Base-by-base conservation (phyloP, 805 yeast species). In the Zygotorulaspora chibaensis region DNA sequence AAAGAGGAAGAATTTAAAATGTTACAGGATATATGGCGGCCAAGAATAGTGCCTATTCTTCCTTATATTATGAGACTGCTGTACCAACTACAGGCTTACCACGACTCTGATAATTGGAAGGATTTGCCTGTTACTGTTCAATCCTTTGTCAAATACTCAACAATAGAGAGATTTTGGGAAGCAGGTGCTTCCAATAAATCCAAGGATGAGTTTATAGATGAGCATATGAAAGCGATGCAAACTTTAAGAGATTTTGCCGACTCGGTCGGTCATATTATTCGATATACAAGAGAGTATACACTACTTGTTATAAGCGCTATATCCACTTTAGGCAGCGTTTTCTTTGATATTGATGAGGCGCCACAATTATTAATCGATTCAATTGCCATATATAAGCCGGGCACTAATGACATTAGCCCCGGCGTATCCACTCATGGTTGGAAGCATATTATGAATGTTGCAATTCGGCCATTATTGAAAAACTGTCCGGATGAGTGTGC, bases 141-240 rank as follows among this genome's bases (percentile, higher is more conserved):
- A 63, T 75, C 91, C 1, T 91, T 95, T 71, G 96, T 91, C n/a
- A 77, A 79, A 53, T 84, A 87, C 57, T 84, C 95, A 49, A 84
- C 95, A 40, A 81, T 83, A 62, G 99, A 93, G 69, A 74, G 98
- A 58, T 93, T 93, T 64, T 93, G 99, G 99, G 98, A 95, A 61
- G 95, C 89, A 50, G 99, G 99, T 13, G 95, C 95, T 17, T 87
- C 96, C 1, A 85, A 87, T 47, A 96, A 93, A 66, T 82, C 96
- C 2, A 84, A 87, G 58, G 98, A 93, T 62, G 89, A 93, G 28
- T 95, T 93, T 55, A 83, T 93, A 52, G 96, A 87, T 61, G 98
- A 93, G 61, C 89, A 83, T 58, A 95, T 87, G 47, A 88, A 85
- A 61, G 98, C 99, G 0, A 87, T 93, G 72, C 84, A 85, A 52